Evolutionary conservation across 768 basidiomycete genomes (phyloP).

Genomic region (Lentinula edodes): DNA sequence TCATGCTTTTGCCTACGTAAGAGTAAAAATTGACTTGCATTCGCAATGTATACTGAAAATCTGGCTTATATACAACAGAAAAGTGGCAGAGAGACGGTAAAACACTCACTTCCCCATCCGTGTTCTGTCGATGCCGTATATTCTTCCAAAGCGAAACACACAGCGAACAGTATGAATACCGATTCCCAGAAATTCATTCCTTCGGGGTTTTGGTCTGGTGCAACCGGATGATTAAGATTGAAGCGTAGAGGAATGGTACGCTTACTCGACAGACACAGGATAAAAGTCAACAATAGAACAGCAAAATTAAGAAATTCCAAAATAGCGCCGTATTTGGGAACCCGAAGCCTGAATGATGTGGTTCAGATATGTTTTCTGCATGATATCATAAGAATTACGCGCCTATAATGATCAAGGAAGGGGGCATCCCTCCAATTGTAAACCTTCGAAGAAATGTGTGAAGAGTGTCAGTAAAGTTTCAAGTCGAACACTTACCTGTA

Average conservation of each 20-base stretch:
- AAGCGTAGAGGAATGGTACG: no score
- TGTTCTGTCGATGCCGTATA: constrained; percentile 85
- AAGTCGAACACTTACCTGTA: background rate
- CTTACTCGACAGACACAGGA: constrained; percentile 69
- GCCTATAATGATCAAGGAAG: constrained; percentile 84
- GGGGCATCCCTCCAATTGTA: constrained; percentile 65
- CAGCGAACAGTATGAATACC: constrained; percentile 69
- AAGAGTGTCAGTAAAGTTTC: background rate
- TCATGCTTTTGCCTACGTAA: background rate
- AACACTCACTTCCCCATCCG: constrained; percentile 74
- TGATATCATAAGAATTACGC: constrained; percentile 9
- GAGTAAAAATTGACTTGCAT: constrained; percentile 38
- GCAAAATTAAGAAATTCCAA: constrained; percentile 78
- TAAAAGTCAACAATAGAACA: constrained; percentile 59
- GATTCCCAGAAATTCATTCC: constrained; percentile 57
- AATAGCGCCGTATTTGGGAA: constrained; percentile 74
- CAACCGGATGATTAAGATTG: background rate
- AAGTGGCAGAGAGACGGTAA: background rate
- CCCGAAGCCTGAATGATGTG: constrained; percentile 51
- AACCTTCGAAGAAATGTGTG: constrained; percentile 47
- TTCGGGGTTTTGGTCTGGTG: constrained; percentile 44
- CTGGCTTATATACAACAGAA: background rate
- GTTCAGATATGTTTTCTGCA: background rate
- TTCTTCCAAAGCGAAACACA: constrained; percentile 79
- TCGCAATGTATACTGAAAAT: constrained; percentile 71